A percentile compares a stretch with the other conserved stretches of the same genome.
phyloP scores from a whole-genome alignment of 176 grass and related monocot species.

The Pontederia paniculata region DNA sequence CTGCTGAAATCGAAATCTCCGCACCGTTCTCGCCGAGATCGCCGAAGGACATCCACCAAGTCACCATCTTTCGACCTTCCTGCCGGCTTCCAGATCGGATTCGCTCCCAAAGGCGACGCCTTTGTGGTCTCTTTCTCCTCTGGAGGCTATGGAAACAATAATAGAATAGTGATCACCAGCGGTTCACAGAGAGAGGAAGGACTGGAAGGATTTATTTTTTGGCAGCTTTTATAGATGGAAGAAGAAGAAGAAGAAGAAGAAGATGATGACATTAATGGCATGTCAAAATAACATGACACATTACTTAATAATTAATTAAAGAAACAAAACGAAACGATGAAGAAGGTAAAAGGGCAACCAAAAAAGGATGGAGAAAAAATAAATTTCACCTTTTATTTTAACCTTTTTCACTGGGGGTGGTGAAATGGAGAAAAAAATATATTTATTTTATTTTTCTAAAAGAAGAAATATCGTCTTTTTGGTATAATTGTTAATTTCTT shows the following conservation, averaged over 20 bases:
- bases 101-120: neutral
- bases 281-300: too few relatives aligned
- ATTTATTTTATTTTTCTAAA: too few relatives aligned
- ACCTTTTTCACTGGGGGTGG: too few relatives aligned
- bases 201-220: neutral
- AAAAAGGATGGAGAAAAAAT: neutral
- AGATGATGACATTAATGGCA: too few relatives aligned
- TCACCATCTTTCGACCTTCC: neutral
- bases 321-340: neutral
- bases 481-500: too few relatives aligned
- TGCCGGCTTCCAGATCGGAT: neutral
- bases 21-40: neutral
- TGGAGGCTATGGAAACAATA: neutral
- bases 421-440: too few relatives aligned
- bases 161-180: neutral
- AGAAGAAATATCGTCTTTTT: too few relatives aligned
- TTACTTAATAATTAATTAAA: too few relatives aligned
- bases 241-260: neutral
- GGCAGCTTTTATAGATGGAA: neutral
- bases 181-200: neutral
- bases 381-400: too few relatives aligned
- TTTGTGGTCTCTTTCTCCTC: neutral
- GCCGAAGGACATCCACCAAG: neutral
- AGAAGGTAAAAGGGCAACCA: neutral
- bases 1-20: neutral